Conservation (phyloP, 371 early-diverging fungal genomes). For the Circinella umbellata region DNA sequence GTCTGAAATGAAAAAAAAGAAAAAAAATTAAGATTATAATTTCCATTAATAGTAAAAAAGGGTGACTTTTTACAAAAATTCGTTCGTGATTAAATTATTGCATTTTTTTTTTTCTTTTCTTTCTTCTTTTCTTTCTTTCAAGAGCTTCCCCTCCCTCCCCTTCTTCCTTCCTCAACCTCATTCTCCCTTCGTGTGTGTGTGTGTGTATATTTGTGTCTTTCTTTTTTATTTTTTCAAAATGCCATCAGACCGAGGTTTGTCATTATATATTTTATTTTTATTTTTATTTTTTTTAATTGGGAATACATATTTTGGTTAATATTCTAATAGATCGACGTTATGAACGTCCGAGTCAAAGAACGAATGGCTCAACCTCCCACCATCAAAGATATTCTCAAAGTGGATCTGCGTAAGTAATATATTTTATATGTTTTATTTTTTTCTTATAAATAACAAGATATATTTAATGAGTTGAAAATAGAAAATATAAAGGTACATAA, state of each 20-base stretch:
- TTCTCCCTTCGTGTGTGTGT: too few relatives aligned
- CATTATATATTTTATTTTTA: not conserved
- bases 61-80: too few relatives aligned
- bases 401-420: not conserved
- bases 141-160: too few relatives aligned
- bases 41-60: too few relatives aligned
- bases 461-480: not conserved
- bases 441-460: not conserved
- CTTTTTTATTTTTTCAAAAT: not conserved
- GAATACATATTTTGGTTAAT: not conserved
- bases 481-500: too few relatives aligned
- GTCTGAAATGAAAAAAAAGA: too few relatives aligned
- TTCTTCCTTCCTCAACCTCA: too few relatives aligned
- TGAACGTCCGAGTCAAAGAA: not conserved
- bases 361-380: not conserved
- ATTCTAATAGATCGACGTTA: constrained; percentile 5
- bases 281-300: not conserved
- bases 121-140: too few relatives aligned
- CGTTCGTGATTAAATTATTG: too few relatives aligned
- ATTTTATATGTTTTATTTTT: too few relatives aligned
- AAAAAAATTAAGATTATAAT: too few relatives aligned
- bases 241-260: constrained; percentile 9
- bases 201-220: not conserved
- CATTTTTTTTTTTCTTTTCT: too few relatives aligned
- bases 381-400: not conserved